These are phyloP conservation scores for Alternaria triticimaculans DNA, from an alignment of 2,329 filamentous ascomycete genomes.

Conservation along the genomic window DNA sequence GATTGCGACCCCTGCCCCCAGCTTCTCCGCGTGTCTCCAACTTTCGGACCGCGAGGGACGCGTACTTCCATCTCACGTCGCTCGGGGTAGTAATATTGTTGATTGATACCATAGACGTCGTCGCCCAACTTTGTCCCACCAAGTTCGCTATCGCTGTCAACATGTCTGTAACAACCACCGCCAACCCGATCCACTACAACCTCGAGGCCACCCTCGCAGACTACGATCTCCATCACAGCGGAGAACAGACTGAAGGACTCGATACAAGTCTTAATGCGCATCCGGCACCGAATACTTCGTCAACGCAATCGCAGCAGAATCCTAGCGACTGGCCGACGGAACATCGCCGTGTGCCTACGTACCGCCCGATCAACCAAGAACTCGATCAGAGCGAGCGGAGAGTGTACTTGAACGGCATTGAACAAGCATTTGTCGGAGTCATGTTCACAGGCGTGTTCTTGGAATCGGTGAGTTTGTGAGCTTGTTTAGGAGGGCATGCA, in stretches of 20 bases:
- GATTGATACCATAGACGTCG: neutral
- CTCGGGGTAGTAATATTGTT: neutral
- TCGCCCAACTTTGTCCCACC: neutral
- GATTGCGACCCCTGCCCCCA: neutral
- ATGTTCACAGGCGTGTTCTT: conserved; percentile 59
- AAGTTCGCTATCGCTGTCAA: conserved; percentile 1
- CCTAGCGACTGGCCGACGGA: conserved; percentile 55
- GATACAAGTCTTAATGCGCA: conserved; percentile 37
- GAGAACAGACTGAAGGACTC: conserved; percentile 42
- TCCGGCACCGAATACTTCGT: conserved; percentile 31
- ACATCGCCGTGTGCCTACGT: conserved; percentile 56
- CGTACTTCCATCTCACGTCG: neutral
- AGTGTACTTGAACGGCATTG: conserved; percentile 53
- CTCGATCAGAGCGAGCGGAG: conserved; percentile 53
- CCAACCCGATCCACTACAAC: conserved; percentile 48
- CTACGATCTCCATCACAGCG: conserved; percentile 56
- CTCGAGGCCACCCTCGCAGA: conserved; percentile 51
- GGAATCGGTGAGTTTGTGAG: conserved; percentile 49
- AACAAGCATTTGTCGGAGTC: conserved; percentile 56
- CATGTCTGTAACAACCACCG: conserved; percentile 56
- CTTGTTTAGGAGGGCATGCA: neutral
- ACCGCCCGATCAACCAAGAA: conserved; percentile 55
- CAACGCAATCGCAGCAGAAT: conserved; percentile 24
- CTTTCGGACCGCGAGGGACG: neutral
- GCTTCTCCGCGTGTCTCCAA: conserved; percentile 10